Evolutionary conservation across 768 basidiomycete genomes (phyloP).

Genomic region (Sarcodon sp.): DNA sequence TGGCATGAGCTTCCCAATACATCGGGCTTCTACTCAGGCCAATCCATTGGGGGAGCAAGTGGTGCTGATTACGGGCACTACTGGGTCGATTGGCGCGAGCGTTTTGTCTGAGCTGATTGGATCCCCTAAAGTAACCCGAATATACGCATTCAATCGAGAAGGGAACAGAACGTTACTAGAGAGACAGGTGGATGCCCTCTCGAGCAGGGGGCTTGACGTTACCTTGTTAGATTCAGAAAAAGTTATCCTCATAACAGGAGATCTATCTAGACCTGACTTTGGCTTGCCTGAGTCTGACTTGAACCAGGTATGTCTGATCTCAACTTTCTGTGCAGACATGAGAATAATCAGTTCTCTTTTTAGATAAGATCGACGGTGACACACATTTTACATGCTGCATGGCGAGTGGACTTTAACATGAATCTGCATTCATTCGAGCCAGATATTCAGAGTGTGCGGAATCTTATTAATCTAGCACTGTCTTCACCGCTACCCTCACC

Average conservation of each 20-base stretch:
- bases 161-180: background rate
- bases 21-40: background rate
- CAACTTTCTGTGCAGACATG: background rate
- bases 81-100: constrained; percentile 16
- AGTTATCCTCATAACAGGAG: constrained; percentile 8
- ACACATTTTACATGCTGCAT: constrained; percentile 10
- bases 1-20: constrained; percentile 4
- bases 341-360: background rate
- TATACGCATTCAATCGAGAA: constrained; percentile 13
- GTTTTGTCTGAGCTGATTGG: constrained; percentile 12
- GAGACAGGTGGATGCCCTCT: constrained; percentile 8
- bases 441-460: constrained; percentile 10
- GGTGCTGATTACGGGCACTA: constrained; percentile 19
- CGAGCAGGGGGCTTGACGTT: constrained; percentile 5
- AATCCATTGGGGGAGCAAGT: constrained; percentile 4
- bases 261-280: constrained; percentile 8
- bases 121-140: constrained; percentile 5
- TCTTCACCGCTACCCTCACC: constrained; percentile 5
- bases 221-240: constrained; percentile 6
- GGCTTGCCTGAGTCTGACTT: constrained; percentile 2
- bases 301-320: too few relatives aligned
- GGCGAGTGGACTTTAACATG: constrained; percentile 16
- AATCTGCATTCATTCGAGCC: constrained; percentile 11
- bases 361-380: constrained; percentile 1
- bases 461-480: constrained; percentile 13